Evolutionary conservation across 2,329 filamentous ascomycete species (phyloP), one percentile per base, ranked within the genome.

Genomic region (Hirsutella rhossiliensis): DNA sequence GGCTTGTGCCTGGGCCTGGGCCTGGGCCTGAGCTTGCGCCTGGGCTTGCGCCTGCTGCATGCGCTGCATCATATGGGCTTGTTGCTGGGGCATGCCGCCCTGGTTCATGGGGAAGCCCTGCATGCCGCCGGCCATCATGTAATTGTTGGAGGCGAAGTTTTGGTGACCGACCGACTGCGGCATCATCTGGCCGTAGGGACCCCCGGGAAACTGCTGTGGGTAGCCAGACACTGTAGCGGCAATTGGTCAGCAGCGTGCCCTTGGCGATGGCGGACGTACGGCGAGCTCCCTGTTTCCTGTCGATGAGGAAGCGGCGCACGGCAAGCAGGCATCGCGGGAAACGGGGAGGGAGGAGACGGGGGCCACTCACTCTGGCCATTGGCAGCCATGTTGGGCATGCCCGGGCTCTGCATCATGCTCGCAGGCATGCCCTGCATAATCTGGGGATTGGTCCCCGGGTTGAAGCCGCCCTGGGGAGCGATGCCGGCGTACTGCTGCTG

Each of bases 401-500:
- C 71, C 53, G 73, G 61, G 58, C 71, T 77, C 63, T 75, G 76
- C 76, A 81, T 80, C 75, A 81, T 79, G 56, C 69, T 74, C 61
- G 66, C 69, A 62, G 71, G 68, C 36, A 69, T 71, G 50, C 64
- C 68, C 41, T 66, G 62, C 67, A 76, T 76, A 72, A 78, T 75
- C 61, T 73, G 64, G 43, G 68, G 63, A 51, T 72, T 75, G 43
- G 69, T 68, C 50, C 65, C 69, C 40, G 67, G 68, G 41, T 66
- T 66, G 52, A 75, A 78, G 49, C 59, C 62, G 47, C 63, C 65
- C 56, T 76, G 73, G 45, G 66, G 62, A 43, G 62, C 64, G 72
- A 78, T 76, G 54, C 60, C 62, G 43, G 69, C 64, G 53, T 72
- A 78, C 62, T 75, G 74, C 58, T 76, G 73, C 39, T 38, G 40